phyloP scores from a whole-genome alignment of 2,329 filamentous ascomycete species.

The Leptosphaerulina australis region DNA sequence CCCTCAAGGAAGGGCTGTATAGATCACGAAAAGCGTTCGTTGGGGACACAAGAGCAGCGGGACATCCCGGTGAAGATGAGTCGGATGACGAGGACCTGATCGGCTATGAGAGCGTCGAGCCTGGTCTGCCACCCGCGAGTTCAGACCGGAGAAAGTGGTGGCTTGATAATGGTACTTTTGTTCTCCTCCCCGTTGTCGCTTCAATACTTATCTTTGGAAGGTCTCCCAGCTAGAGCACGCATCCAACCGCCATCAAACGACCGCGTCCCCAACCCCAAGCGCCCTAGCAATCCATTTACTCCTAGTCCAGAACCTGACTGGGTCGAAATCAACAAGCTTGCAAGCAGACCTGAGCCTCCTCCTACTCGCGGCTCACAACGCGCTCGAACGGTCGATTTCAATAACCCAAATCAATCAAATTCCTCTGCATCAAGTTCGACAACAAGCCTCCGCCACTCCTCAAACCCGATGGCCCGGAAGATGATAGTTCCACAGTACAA shows the following conservation, averaged over 20 bases:
- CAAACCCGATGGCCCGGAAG: slow-evolving; percentile 36
- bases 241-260: slow-evolving; percentile 69
- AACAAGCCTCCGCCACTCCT: slow-evolving; percentile 23
- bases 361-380: slow-evolving; percentile 40
- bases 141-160: slow-evolving; percentile 69
- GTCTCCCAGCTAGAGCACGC: slow-evolving; percentile 75
- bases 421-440: slow-evolving; percentile 22
- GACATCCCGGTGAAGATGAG: slow-evolving; percentile 58
- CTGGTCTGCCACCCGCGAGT: slow-evolving; percentile 70
- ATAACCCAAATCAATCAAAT: slow-evolving; percentile 18
- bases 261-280: slow-evolving; percentile 72
- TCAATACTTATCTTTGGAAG: slow-evolving; percentile 48
- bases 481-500: slow-evolving; percentile 41
- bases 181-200: slow-evolving; percentile 53
- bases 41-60: slow-evolving; percentile 65
- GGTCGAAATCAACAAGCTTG: slow-evolving; percentile 60
- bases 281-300: slow-evolving; percentile 81
- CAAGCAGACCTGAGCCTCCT: slow-evolving; percentile 38
- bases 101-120: slow-evolving; percentile 81
- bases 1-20: slow-evolving; percentile 77
- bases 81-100: slow-evolving; percentile 79
- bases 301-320: slow-evolving; percentile 80
- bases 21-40: slow-evolving; percentile 68
- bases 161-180: slow-evolving; percentile 65
- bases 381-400: slow-evolving; percentile 41